Base-by-base conservation (phyloP, 2,329 filamentous ascomycete genomes). In the Stagonosporopsis rhizophila region DNA sequence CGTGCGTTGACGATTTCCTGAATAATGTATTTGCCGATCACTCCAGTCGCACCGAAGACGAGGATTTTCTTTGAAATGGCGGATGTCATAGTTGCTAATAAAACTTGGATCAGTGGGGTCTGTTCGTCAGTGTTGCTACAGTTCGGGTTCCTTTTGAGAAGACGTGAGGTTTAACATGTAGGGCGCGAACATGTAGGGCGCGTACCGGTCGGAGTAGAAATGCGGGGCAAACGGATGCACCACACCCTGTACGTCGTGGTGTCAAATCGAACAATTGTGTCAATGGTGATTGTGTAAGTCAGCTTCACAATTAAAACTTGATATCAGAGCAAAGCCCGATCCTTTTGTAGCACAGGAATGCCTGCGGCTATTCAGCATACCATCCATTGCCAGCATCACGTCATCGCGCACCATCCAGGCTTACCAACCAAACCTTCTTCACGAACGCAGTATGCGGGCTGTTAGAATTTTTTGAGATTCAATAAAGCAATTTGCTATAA, bases 21-120 rank as follows among this genome's bases (percentile, higher is more conserved):
- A 3, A 79, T 75, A 62, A 87, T 85, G 66, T 80, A 80, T 6
- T 72, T 72, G 22, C 83, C 82, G 38, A 85, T 85, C 4, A 78
- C 68, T 22, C 82, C 82, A 1, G 83, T 85, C 11, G 80, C 80
- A 19, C 83, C 83, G 60, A 85, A 79, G 19, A 85, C 70, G 23
- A 85, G 75, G 37, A 85, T 74, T 52, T 82, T 81, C 49, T 71
- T 74, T 1, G 69, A 63, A 20, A 46, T 30, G n/a, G 60, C 53
- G 11, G 63, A 35, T 9, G 46, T 11, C 61, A 62, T 64, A 7
- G 2, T 25, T 35, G 19, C 17, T 46, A 12, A n/a, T 14, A 2
- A 12, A 20, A 15, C 7, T 4, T 38, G 2, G 7, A 9, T n/a
- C n/a, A 17, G n/a, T 42, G 15, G 23, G 7, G 8, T n/a, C n/a